A percentile compares a stretch with the other conserved stretches of the same genome.
Conservation (phyloP, 306 rosid species). For the Fragaria vesca region DNA sequence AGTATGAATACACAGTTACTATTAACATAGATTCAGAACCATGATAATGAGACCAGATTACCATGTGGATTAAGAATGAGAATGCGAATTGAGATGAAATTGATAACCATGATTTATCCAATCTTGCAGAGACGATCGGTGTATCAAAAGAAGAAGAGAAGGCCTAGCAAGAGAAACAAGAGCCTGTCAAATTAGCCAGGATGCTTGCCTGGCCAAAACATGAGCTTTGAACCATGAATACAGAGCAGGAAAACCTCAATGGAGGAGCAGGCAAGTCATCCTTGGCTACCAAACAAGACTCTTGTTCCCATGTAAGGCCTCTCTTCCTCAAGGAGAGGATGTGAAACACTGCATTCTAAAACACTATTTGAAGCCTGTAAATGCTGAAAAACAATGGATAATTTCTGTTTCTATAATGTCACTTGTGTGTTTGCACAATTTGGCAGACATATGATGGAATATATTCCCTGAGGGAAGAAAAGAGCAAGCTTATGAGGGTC, state of each 20-base stretch:
- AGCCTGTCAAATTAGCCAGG: slow-evolving; percentile 28
- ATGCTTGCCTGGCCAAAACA: neutral
- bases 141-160: slow-evolving; percentile 23
- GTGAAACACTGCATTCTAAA: neutral
- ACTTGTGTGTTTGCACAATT: neutral
- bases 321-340: slow-evolving; percentile 12
- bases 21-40: too few relatives aligned
- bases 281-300: neutral
- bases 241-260: neutral
- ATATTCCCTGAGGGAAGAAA: slow-evolving; percentile 1
- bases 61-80: too few relatives aligned
- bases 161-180: slow-evolving; percentile 26
- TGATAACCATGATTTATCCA: neutral
- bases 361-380: slow-evolving; percentile 5
- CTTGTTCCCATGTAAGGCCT: slow-evolving; percentile 13
- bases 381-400: too few relatives aligned
- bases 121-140: neutral
- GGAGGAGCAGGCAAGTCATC: neutral
- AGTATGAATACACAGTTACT: too few relatives aligned
- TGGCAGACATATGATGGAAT: slow-evolving; percentile 11
- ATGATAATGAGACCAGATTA: too few relatives aligned
- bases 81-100: too few relatives aligned
- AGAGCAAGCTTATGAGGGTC: neutral
- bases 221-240: neutral
- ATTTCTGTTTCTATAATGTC: neutral